Percentiles rank a stretch among this genome's conserved stretches.
phyloP scores from a whole-genome alignment of 306 rosid genomes.

The Fragaria vesca region DNA sequence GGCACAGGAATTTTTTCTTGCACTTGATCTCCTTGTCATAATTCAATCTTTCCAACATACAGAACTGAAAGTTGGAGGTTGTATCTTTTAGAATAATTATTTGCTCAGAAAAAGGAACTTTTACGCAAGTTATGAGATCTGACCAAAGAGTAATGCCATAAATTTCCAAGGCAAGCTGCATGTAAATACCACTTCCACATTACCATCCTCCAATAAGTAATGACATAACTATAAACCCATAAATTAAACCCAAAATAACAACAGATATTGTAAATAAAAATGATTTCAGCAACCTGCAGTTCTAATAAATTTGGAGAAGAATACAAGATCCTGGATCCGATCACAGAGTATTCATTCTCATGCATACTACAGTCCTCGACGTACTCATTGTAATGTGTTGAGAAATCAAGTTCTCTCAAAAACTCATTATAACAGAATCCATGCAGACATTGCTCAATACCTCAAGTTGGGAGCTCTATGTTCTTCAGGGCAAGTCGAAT shows the following conservation, averaged over 20 bases:
- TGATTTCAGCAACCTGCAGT: not conserved
- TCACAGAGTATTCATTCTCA: not conserved
- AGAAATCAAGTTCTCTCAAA: not conserved
- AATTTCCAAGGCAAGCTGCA: not conserved
- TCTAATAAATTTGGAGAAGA: not conserved
- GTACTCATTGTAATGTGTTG: not conserved
- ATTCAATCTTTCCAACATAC: not conserved
- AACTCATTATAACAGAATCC: not conserved
- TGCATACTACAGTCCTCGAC: not conserved
- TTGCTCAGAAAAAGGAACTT: not conserved
- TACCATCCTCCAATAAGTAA: not conserved
- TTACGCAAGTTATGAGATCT: not conserved
- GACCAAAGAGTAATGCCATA: not conserved
- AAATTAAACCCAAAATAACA: not conserved
- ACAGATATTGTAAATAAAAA: not conserved
- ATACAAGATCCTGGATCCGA: not conserved
- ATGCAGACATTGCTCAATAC: conserved; percentile 27
- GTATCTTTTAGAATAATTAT: not conserved
- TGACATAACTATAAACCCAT: not conserved
- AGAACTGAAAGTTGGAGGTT: not conserved
- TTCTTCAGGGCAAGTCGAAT: conserved; percentile 37
- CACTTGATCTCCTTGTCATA: not conserved
- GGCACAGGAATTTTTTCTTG: not conserved
- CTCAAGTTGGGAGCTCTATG: conserved; percentile 74
- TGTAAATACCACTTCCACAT: not conserved